Evolutionary conservation across 2,329 filamentous ascomycete genomes (phyloP).

Genomic region (Aureobasidium sp.): DNA sequence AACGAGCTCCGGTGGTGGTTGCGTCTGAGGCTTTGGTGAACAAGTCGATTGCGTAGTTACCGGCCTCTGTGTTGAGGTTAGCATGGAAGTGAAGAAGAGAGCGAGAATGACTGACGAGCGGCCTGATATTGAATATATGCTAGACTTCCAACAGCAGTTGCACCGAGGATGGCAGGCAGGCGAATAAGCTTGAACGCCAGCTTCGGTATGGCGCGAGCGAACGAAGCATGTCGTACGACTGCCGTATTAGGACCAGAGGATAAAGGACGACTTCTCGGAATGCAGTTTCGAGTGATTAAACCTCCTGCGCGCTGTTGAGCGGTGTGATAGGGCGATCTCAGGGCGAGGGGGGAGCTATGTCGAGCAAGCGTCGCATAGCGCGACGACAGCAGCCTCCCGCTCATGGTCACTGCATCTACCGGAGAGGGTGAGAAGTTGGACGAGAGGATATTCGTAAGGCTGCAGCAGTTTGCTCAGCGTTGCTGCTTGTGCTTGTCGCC

Average conservation of each 20-base stretch:
- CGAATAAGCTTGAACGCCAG: conserved; percentile 83
- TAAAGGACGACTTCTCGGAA: conserved; percentile 20
- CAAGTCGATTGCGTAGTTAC: conserved; percentile 68
- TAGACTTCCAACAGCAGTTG: conserved; percentile 73
- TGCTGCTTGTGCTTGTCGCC: neutral
- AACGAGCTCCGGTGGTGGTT: conserved; percentile 59
- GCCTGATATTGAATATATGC: conserved; percentile 97
- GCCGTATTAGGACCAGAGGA: conserved; percentile 28
- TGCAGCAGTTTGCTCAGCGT: neutral
- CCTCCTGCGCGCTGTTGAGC: conserved; percentile 27
- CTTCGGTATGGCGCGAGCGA: conserved; percentile 66
- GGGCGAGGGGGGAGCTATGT: conserved; percentile 48
- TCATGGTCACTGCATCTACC: conserved; percentile 39
- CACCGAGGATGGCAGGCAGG: conserved; percentile 85
- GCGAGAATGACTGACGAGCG: conserved; percentile 28
- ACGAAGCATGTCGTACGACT: conserved; percentile 60
- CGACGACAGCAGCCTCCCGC: conserved; percentile 66
- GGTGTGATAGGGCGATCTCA: conserved; percentile 24
- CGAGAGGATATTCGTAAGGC: too few species aligned
- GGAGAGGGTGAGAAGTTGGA: neutral
- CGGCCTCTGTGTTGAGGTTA: conserved; percentile 46
- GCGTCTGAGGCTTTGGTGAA: conserved; percentile 65
- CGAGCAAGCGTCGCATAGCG: conserved; percentile 60
- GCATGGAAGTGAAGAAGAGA: neutral
- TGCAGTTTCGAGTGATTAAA: conserved; percentile 28